phyloP scores from a whole-genome alignment of 495 filamentous ascomycete species.

The Podospora tetraspora region DNA sequence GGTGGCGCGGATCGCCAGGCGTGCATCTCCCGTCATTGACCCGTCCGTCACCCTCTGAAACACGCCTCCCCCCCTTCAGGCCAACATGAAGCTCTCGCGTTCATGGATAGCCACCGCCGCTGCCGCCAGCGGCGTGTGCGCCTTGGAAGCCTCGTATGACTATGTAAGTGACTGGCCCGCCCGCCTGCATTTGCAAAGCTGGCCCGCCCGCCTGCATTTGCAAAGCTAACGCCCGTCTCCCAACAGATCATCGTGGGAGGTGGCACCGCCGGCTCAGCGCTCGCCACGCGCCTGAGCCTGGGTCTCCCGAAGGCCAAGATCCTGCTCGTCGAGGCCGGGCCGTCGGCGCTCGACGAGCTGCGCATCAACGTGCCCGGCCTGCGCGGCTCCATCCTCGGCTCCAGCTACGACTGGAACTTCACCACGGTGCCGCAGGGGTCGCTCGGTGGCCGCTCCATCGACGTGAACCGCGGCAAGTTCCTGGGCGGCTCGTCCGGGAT shows the following conservation, averaged over 20 bases:
- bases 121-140: no score
- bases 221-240: neutral
- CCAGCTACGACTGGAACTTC: conserved; percentile 52
- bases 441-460: conserved; percentile 28
- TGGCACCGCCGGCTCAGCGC: conserved; percentile 53
- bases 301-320: conserved; percentile 46
- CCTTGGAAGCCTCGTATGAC: no score
- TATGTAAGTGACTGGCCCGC: no score
- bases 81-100: no score
- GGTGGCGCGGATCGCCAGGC: no score
- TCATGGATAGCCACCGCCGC: no score
- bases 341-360: conserved; percentile 37
- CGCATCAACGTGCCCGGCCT: conserved; percentile 42
- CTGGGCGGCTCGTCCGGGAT: conserved; percentile 42
- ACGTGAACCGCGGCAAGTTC: conserved; percentile 43
- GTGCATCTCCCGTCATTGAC: no score
- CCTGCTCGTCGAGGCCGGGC: conserved; percentile 54
- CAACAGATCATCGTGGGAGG: conserved; percentile 57
- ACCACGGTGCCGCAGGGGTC: conserved; percentile 41
- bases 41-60: no score
- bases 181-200: neutral
- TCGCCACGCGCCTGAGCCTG: conserved; percentile 56
- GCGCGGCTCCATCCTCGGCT: conserved; percentile 39
- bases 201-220: neutral
- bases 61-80: no score